phyloP scores from a whole-genome alignment of 1,284 basidiomycete species.

The Pulchroboletus neoregius region DNA sequence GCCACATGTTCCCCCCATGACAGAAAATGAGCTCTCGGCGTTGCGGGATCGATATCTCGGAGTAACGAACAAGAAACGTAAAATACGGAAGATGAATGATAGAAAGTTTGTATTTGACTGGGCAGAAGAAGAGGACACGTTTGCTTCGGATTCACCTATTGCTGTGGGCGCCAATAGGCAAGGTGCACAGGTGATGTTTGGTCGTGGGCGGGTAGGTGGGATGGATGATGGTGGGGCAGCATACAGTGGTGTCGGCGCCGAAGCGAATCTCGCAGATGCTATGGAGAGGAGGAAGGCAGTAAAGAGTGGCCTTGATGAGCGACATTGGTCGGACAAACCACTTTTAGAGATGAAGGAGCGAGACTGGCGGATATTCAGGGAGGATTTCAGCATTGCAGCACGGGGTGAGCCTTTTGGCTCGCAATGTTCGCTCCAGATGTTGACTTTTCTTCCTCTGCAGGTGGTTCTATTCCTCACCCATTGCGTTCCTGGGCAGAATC shows the following conservation, averaged over 20 bases:
- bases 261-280: slow-evolving; percentile 66
- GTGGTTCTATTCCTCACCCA: slow-evolving; percentile 90
- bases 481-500: slow-evolving; percentile 92
- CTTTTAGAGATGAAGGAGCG: slow-evolving; percentile 93
- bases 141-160: slow-evolving; percentile 60
- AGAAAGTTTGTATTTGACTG: slow-evolving; percentile 99
- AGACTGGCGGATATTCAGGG: slow-evolving; percentile 98
- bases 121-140: slow-evolving; percentile 92
- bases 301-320: slow-evolving; percentile 80
- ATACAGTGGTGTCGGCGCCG: slow-evolving; percentile 31
- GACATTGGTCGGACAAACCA: slow-evolving; percentile 98
- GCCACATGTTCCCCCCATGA: slow-evolving; percentile 66
- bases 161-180: slow-evolving; percentile 65
- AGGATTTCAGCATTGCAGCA: slow-evolving; percentile 95
- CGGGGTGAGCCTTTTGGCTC: slow-evolving; percentile 53
- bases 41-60: slow-evolving; percentile 89
- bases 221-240: slow-evolving; percentile 68
- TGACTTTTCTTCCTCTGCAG: slow-evolving; percentile 37
- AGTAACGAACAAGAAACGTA: slow-evolving; percentile 87
- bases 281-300: slow-evolving; percentile 81
- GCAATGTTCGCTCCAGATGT: neutral
- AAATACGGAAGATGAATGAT: slow-evolving; percentile 89
- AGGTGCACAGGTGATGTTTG: slow-evolving; percentile 83
- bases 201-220: slow-evolving; percentile 76
- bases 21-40: slow-evolving; percentile 68